Evolutionary conservation across 2,329 filamentous ascomycete genomes (phyloP).

Genomic region (Clarireedia hainanense): DNA sequence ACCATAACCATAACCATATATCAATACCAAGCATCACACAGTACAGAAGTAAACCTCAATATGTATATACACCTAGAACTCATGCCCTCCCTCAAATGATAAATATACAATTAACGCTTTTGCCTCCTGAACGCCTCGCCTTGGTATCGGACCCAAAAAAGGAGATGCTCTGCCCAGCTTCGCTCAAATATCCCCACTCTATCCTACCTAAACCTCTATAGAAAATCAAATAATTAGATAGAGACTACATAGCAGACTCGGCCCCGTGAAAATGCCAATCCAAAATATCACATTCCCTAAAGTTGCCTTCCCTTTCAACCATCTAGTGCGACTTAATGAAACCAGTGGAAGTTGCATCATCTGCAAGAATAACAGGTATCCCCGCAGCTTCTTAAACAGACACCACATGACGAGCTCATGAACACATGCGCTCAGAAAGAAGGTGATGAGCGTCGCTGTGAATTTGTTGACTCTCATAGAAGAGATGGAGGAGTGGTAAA

Average conservation of each 20-base stretch:
- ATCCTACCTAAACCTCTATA: too few species aligned
- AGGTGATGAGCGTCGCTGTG: conserved; percentile 49
- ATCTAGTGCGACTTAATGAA: conserved; percentile 55
- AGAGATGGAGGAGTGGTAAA: conserved; percentile 72
- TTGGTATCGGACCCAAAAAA: too few species aligned
- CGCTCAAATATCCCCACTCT: too few species aligned
- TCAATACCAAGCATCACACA: too few species aligned
- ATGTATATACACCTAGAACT: too few species aligned
- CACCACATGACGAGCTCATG: conserved; percentile 45
- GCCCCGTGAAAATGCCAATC: conserved; percentile 70
- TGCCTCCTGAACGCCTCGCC: too few species aligned
- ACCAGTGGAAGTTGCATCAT: conserved; percentile 69
- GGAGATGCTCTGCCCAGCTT: too few species aligned
- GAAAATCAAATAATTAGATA: conserved; percentile 45
- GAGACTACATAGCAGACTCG: conserved; percentile 56
- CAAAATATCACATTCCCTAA: conserved; percentile 72
- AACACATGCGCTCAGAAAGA: conserved; percentile 29
- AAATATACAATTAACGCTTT: too few species aligned
- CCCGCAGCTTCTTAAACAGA: conserved; percentile 68
- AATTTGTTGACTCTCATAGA: conserved; percentile 62
- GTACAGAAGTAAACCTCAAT: too few species aligned
- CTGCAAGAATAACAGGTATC: conserved; percentile 66
- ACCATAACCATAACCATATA: too few species aligned
- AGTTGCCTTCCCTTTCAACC: conserved; percentile 53
- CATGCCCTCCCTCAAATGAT: too few species aligned